These are phyloP conservation scores for Mikania micrantha DNA, from an alignment of 129 eudicot species.

Conservation along the genomic window DNA sequence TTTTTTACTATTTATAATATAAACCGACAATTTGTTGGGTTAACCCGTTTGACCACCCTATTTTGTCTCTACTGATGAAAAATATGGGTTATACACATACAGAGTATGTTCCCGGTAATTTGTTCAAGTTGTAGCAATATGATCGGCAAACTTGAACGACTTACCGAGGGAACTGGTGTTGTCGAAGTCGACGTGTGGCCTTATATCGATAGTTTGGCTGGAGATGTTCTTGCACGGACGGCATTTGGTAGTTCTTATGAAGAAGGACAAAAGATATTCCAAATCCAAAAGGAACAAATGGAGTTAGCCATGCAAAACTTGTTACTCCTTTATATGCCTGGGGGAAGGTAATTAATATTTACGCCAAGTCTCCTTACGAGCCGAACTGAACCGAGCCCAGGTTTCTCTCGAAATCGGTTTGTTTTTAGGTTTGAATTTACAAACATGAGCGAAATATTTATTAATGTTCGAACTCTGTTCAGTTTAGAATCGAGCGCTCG, in stretches of 20 bases:
- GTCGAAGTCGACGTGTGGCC: constrained; percentile 11
- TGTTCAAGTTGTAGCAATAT: not conserved
- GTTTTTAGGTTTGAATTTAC: too few relatives aligned
- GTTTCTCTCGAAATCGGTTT: too few relatives aligned
- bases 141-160: not conserved
- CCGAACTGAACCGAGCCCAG: too few relatives aligned
- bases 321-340: not conserved
- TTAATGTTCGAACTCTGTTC: too few relatives aligned
- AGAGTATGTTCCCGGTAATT: constrained; percentile 6
- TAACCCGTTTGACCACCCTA: too few relatives aligned
- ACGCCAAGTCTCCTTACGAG: too few relatives aligned
- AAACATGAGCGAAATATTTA: too few relatives aligned
- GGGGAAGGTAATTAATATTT: not conserved
- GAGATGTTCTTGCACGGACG: constrained; percentile 7
- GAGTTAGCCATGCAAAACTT: not conserved
- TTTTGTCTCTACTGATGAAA: too few relatives aligned
- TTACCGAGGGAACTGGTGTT: not conserved
- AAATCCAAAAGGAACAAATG: constrained; percentile 6
- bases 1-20: not conserved
- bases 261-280: constrained; percentile 7
- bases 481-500: too few relatives aligned
- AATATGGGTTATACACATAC: too few relatives aligned
- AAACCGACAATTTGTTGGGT: not conserved
- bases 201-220: constrained; percentile 1
- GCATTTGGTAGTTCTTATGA: constrained; percentile 7